Evolutionary conservation across 139 green algal genomes (phyloP), one percentile per base, ranked within the genome.

Genomic region (Chlorella sp.): DNA sequence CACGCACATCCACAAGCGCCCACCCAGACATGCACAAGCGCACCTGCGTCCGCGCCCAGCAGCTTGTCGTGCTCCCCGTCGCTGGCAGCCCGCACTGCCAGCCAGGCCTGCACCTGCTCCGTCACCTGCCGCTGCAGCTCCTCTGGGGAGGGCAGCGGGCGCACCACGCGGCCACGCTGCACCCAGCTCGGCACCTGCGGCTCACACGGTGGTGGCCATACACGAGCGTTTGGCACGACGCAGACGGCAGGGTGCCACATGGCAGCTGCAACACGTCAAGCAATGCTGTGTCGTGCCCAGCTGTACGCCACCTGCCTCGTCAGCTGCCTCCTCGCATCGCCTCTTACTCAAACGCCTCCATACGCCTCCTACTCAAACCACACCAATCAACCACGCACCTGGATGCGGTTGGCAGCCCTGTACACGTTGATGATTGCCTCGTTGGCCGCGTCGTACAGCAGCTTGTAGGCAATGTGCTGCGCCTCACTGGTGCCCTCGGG

Each of bases 401-500:
- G 27, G 29, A 82, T 55, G 1, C 81, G 70, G 35, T 74, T 77
- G 27, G 69, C 70, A 2, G 61, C 49, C 2, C 63, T 63, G 81
- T 83, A 83, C 24, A 83, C 33, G 1, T 26, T 62, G 5, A 80
- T 35, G 14, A 87, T 50, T 26, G 81, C 74, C 77, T 87, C 81
- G 30, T 84, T 87, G 55, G 72, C 65, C 20, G 81, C 81, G 35
- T 87, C 81, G 34, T 83, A 87, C 23, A 87, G 51, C 79, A 80
- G 71, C 71, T 86, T 86, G 67, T 86, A 76, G 74, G 76, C 71
- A 42, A 86, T 86, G 77, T 83, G 76, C 74, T 83, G 76, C 60
- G 70, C 70, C 5, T 69, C 63, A 22, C 30, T 64, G 62, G 71
- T 68, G n/a, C n/a, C n/a, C n/a, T 74, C 55, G 5, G 67, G 32